Conservation (phyloP, 371 early-diverging fungal species). For the Syncephalastrum sp. region DNA sequence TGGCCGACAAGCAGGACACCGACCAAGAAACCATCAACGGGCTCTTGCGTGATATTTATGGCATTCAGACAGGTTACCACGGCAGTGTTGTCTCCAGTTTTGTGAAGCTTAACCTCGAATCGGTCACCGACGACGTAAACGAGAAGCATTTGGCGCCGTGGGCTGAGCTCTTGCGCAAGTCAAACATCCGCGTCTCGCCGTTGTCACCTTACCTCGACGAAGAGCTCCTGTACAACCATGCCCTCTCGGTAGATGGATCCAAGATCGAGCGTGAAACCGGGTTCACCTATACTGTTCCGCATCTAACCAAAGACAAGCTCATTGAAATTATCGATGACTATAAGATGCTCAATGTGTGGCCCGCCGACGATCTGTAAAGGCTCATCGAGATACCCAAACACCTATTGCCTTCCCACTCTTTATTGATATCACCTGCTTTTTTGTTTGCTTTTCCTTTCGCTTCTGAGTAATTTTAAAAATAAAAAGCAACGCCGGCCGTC, state of each 20-base stretch:
- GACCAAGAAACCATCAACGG: conserved; percentile 82
- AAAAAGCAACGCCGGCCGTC: no score
- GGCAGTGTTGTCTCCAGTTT: conserved; percentile 77
- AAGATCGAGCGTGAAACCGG: conserved; percentile 73
- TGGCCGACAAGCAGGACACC: conserved; percentile 76
- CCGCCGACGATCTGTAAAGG: conserved; percentile 31
- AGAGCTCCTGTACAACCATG: conserved; percentile 82
- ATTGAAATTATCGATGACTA: conserved; percentile 72
- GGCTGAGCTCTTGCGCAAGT: conserved; percentile 57
- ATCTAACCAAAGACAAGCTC: conserved; percentile 62
- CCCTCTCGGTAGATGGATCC: conserved; percentile 74
- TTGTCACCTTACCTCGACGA: conserved; percentile 93
- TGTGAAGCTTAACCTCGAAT: conserved; percentile 82
- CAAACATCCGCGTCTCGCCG: conserved; percentile 77
- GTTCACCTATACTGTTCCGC: conserved; percentile 69
- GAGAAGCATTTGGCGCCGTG: conserved; percentile 87
- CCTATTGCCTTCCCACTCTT: not conserved
- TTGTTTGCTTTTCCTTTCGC: no score
- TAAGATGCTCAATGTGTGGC: conserved; percentile 67
- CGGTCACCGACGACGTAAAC: conserved; percentile 87
- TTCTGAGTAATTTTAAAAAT: no score
- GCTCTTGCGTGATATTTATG: conserved; percentile 70
- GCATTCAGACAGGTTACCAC: conserved; percentile 82
- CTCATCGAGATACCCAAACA: not conserved
- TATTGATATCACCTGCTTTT: no score